A percentile compares a stretch with the other conserved stretches of the same genome.
Evolutionary conservation across 257 asterid species (phyloP).

Genomic region (Capsicum baccatum): DNA sequence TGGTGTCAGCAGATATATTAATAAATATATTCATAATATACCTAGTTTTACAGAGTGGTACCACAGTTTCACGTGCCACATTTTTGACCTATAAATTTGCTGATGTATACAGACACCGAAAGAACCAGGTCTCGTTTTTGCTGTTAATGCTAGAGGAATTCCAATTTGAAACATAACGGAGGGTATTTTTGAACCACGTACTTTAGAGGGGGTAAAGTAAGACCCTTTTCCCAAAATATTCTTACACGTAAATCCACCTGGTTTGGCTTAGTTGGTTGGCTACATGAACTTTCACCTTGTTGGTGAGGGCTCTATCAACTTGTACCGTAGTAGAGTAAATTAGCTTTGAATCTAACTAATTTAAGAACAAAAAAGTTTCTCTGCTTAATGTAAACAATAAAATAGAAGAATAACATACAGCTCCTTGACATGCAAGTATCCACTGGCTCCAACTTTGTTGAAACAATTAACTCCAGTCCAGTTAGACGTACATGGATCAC

Average conservation of each 20-base stretch:
- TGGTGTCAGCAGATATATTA: too few species aligned
- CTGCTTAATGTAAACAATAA: neutral
- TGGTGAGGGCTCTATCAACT: too few species aligned
- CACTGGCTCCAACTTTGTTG: constrained; percentile 34
- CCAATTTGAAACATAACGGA: neutral
- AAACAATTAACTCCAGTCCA: constrained; percentile 55
- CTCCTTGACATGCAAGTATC: constrained; percentile 46
- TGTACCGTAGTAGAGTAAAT: too few species aligned
- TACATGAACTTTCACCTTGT: too few species aligned
- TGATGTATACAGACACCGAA: neutral
- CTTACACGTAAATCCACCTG: neutral
- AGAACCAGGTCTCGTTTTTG: neutral
- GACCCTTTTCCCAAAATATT: neutral
- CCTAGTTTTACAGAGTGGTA: too few species aligned
- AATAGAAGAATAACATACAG: constrained; percentile 42
- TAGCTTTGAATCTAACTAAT: too few species aligned
- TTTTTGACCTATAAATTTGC: too few species aligned
- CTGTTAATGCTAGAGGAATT: neutral
- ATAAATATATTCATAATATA: too few species aligned
- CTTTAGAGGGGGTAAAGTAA: neutral
- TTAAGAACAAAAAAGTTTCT: neutral
- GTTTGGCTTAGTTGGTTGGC: too few species aligned
- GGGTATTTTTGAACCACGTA: neutral
- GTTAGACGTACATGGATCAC: constrained; percentile 53
- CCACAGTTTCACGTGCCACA: too few species aligned